phyloP scores from a whole-genome alignment of 148 eudicot species.

The Chenopodium berlandieri region DNA sequence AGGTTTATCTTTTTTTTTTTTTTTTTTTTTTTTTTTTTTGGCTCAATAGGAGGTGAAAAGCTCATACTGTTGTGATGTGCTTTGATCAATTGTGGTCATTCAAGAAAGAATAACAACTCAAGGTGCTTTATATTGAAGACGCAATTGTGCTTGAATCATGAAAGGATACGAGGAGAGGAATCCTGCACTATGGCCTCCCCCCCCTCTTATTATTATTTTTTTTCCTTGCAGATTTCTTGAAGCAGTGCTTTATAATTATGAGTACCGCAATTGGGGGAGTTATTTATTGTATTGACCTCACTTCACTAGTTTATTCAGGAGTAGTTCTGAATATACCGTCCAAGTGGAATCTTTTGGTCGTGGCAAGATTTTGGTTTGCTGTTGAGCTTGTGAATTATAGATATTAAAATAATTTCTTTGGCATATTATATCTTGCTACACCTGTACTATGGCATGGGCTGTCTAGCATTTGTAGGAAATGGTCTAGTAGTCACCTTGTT shows the following conservation, averaged over 20 bases:
- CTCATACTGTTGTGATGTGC: not conserved
- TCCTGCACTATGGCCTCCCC: not conserved
- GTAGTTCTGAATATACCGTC: no score
- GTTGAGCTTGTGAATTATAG: no score
- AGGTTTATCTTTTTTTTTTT: not conserved
- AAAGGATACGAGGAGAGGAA: not conserved
- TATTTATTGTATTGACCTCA: no score
- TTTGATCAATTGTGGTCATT: not conserved
- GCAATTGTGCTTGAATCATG: not conserved
- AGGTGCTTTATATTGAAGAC: not conserved
- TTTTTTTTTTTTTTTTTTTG: not conserved
- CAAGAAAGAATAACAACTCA: not conserved
- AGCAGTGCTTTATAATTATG: no score
- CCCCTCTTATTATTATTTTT: no score
- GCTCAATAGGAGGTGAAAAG: not conserved
- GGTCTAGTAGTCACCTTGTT: not conserved
- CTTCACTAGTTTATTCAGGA: no score
- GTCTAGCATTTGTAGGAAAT: not conserved
- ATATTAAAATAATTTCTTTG: not conserved
- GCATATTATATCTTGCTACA: not conserved
- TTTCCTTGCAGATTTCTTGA: no score
- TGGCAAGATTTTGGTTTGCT: no score
- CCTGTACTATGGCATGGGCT: not conserved
- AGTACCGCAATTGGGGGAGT: no score
- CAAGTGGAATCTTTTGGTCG: no score